Conservation (phyloP, 148 eudicot genomes). For the Nepenthes mirabilis region DNA sequence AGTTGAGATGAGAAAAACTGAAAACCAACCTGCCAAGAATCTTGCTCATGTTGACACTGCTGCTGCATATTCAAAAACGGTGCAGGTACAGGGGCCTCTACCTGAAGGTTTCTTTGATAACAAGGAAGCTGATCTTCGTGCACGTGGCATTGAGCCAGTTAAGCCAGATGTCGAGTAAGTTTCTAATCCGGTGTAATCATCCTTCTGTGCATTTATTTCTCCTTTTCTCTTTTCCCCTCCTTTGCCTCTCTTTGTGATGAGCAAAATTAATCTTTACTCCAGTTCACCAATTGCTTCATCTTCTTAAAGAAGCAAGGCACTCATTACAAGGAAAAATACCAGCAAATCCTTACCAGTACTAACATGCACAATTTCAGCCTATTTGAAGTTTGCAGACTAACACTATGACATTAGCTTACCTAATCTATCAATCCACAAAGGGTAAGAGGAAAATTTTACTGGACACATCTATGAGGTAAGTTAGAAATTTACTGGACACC, state of each 20-base stretch:
- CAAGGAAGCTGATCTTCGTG: conserved; percentile 89
- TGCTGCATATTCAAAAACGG: conserved; percentile 20
- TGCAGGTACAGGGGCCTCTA: conserved; percentile 48
- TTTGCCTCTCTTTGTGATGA: not conserved
- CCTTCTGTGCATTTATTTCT: not conserved
- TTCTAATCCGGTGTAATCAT: not conserved
- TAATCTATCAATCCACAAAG: too few relatives aligned
- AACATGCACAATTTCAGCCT: too few relatives aligned
- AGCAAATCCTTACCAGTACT: too few relatives aligned
- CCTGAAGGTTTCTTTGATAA: conserved; percentile 95
- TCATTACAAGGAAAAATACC: too few relatives aligned
- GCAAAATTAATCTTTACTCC: too few relatives aligned
- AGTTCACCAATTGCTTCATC: too few relatives aligned
- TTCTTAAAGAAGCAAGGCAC: too few relatives aligned
- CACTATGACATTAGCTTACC: too few relatives aligned
- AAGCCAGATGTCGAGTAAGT: conserved; percentile 81
- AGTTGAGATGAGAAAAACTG: conserved; percentile 16
- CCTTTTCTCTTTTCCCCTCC: not conserved
- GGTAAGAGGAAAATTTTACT: too few relatives aligned
- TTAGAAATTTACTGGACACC: too few relatives aligned
- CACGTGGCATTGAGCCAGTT: conserved; percentile 86
- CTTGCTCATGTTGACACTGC: conserved; percentile 2
- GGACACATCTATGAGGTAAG: too few relatives aligned
- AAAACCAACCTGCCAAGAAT: conserved; percentile 16
- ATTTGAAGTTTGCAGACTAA: too few relatives aligned